Percentiles rank a stretch among this genome's conserved stretches.
Conservation (phyloP, 2,329 filamentous ascomycete genomes). For the Fusarium sp. region DNA sequence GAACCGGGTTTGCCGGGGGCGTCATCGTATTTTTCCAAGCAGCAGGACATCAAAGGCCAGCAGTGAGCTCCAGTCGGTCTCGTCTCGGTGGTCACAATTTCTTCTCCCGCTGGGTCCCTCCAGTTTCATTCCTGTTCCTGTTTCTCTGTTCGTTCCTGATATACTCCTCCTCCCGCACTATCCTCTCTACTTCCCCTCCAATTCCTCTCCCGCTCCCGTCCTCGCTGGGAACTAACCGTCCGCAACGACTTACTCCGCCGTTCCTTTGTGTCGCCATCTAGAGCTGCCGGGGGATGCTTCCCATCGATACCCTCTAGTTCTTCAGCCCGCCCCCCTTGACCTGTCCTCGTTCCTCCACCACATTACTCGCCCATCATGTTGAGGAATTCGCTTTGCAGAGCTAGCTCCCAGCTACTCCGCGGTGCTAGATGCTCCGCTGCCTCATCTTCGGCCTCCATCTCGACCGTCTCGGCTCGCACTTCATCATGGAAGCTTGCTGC, state of each 20-base stretch:
- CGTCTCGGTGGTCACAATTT: constrained; percentile 31
- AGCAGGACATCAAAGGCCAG: constrained; percentile 43
- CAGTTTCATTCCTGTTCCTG: not conserved
- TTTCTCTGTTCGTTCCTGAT: constrained; percentile 21
- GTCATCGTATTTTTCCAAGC: constrained; percentile 44
- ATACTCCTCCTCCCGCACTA: constrained; percentile 19
- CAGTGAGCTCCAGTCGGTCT: constrained; percentile 32
- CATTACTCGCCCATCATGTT: constrained; percentile 68
- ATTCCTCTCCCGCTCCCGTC: constrained; percentile 31
- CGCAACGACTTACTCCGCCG: constrained; percentile 60
- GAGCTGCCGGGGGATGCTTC: constrained; percentile 47
- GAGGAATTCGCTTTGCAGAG: constrained; percentile 74
- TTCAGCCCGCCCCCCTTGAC: constrained; percentile 26
- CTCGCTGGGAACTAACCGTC: constrained; percentile 20
- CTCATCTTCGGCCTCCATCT: constrained; percentile 55
- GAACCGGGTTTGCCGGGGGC: constrained; percentile 45
- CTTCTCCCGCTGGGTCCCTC: constrained; percentile 31
- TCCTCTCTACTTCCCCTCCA: constrained; percentile 15
- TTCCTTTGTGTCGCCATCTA: constrained; percentile 53
- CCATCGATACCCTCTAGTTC: constrained; percentile 38
- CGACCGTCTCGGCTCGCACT: constrained; percentile 52
- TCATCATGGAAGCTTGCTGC: constrained; percentile 58
- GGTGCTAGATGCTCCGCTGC: constrained; percentile 60
- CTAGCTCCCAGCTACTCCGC: constrained; percentile 71
- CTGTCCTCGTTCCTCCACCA: constrained; percentile 29